Conservation (phyloP, 2,329 filamentous ascomycete genomes). For the Zymoseptoria brevis region DNA sequence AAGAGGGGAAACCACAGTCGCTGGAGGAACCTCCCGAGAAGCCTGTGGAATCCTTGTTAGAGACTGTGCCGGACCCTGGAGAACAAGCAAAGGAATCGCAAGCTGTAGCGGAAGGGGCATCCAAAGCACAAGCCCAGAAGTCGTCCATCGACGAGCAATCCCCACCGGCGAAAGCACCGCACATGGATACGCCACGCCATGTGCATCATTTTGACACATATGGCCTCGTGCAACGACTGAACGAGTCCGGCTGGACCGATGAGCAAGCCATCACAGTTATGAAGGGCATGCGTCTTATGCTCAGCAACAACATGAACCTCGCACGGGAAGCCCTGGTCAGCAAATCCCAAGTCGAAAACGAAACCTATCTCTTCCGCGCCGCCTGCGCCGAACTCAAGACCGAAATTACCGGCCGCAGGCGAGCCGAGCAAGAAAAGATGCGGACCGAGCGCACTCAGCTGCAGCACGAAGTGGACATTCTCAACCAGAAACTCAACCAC, state of each 20-base stretch:
- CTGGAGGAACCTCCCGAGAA: conserved; percentile 16
- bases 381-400: conserved; percentile 87
- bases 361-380: conserved; percentile 86
- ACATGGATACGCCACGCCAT: conserved; percentile 67
- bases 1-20: conserved; percentile 4
- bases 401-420: conserved; percentile 72
- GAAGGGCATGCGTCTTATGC: conserved; percentile 76
- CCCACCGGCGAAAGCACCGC: conserved; percentile 44
- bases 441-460: conserved; percentile 75
- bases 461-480: conserved; percentile 91
- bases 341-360: conserved; percentile 88
- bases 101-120: conserved; percentile 1
- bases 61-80: conserved; percentile 22
- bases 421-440: conserved; percentile 69
- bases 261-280: conserved; percentile 76
- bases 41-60: conserved; percentile 22
- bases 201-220: conserved; percentile 97
- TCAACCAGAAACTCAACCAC: conserved; percentile 76
- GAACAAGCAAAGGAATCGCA: conserved; percentile 14
- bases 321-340: conserved; percentile 74
- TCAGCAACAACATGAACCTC: conserved; percentile 71
- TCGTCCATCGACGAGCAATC: conserved; percentile 34
- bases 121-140: conserved; percentile 23
- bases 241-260: conserved; percentile 60
- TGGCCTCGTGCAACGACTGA: conserved; percentile 72